Evolutionary conservation across 1,284 basidiomycete genomes (phyloP).

Genomic region (Mycena sp.): DNA sequence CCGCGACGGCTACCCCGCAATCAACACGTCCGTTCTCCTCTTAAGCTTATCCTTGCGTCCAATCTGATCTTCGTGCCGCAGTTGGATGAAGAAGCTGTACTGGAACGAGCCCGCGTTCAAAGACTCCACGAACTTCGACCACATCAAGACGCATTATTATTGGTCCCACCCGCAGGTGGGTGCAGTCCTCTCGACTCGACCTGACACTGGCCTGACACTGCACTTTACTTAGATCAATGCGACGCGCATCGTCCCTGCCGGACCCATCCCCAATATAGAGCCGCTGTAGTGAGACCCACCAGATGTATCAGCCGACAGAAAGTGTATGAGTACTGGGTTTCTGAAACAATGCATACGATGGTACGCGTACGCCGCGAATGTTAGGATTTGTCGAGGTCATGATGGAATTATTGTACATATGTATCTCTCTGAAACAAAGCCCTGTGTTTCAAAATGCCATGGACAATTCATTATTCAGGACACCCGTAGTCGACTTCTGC

Average conservation of each 20-base stretch:
- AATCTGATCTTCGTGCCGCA: conserved; percentile 33
- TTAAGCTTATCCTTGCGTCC: conserved; percentile 7
- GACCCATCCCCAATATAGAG: conserved; percentile 77
- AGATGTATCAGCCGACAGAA: no score
- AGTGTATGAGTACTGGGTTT: no score
- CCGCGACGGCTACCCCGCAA: conserved; percentile 81
- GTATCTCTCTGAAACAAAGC: no score
- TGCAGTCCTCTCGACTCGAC: conserved; percentile 33
- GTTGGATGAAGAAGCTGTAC: conserved; percentile 91
- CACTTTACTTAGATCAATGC: conserved; percentile 68
- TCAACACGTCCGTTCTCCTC: conserved; percentile 66
- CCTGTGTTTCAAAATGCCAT: no score
- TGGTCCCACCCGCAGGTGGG: conserved; percentile 69
- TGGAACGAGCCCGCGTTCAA: conserved; percentile 93
- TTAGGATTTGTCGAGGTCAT: no score
- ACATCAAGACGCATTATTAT: conserved; percentile 90
- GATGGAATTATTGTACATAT: no score
- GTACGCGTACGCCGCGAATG: no score
- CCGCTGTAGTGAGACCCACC: no score
- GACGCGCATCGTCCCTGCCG: conserved; percentile 77
- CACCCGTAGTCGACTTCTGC: no score
- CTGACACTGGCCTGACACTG: conserved; percentile 28
- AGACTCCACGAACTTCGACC: conserved; percentile 64
- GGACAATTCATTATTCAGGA: no score
- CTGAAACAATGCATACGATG: no score